Evolutionary conservation across 805 yeast species (phyloP).

Genomic region (Yamadazyma insecticola): DNA sequence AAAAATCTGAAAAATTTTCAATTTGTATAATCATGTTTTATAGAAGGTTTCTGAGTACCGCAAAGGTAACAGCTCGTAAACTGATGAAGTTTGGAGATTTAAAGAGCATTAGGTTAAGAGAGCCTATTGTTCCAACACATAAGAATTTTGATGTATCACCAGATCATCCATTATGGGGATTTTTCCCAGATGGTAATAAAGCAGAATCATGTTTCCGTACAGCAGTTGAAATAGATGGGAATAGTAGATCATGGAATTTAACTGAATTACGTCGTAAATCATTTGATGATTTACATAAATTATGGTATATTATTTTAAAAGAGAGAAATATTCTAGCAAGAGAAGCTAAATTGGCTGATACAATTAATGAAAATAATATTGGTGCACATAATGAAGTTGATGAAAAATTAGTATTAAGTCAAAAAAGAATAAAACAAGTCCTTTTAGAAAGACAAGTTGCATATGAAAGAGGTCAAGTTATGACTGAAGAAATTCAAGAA

Average conservation of each 20-base stretch:
- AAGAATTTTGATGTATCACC: conserved; percentile 67
- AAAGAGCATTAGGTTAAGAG: conserved; percentile 51
- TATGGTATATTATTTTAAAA: conserved; percentile 85
- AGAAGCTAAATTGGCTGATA: conserved; percentile 58
- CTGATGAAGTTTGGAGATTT: conserved; percentile 15
- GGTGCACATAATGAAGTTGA: conserved; percentile 39
- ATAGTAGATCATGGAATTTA: conserved; percentile 79
- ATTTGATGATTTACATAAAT: conserved; percentile 83
- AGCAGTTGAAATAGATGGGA: conserved; percentile 44
- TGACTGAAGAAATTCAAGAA: conserved; percentile 38
- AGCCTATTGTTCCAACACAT: conserved; percentile 83
- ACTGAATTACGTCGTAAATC: conserved; percentile 87
- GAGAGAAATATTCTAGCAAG: conserved; percentile 78
- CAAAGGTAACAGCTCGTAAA: conserved; percentile 18
- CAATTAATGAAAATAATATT: conserved; percentile 19
- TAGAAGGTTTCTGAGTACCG: conserved; percentile 30
- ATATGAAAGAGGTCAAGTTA: conserved; percentile 52
- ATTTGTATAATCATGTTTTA: not conserved
- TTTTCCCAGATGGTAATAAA: conserved; percentile 55
- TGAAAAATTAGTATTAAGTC: conserved; percentile 30
- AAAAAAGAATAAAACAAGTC: conserved; percentile 71
- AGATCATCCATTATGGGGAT: conserved; percentile 94
- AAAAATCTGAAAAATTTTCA: conserved; percentile 5
- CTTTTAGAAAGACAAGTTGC: conserved; percentile 80
- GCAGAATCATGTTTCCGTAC: conserved; percentile 54